These are phyloP conservation scores for Gaultheria prostrata DNA, from an alignment of 148 eudicot species.

Conservation along the genomic window DNA sequence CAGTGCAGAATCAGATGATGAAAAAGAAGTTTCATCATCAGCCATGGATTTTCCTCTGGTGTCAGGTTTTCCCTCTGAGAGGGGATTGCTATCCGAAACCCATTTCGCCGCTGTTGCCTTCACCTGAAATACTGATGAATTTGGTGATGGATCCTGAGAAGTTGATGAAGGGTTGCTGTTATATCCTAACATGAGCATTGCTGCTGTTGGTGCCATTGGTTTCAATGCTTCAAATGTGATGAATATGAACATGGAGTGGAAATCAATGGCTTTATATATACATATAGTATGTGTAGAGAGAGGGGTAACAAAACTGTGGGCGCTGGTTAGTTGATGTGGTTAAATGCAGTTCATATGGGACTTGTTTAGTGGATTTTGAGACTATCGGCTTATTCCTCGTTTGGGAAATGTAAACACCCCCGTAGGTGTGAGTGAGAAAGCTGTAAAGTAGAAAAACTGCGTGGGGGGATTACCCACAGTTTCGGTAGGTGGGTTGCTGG, in stretches of 20 bases:
- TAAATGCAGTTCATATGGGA: not conserved
- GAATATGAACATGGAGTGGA: not conserved
- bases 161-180: not conserved
- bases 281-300: not conserved
- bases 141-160: not conserved
- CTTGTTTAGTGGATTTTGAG: not conserved
- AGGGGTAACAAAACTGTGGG: not conserved
- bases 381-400: not conserved
- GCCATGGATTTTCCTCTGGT: constrained; percentile 6
- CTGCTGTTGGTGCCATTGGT: constrained; percentile 10
- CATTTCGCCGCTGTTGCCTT: not conserved
- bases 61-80: not conserved
- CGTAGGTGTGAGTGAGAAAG: not conserved
- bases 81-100: not conserved
- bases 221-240: not conserved
- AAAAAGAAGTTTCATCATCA: not conserved
- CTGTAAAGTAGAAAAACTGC: not conserved
- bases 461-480: not conserved
- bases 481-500: not conserved
- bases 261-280: not conserved
- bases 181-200: constrained; percentile 7
- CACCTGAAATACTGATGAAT: not conserved
- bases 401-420: not conserved
- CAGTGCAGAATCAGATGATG: constrained; percentile 5
- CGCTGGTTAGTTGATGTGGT: not conserved